phyloP scores from a whole-genome alignment of 805 yeast species.

The Cyberlindnera lachancei region DNA sequence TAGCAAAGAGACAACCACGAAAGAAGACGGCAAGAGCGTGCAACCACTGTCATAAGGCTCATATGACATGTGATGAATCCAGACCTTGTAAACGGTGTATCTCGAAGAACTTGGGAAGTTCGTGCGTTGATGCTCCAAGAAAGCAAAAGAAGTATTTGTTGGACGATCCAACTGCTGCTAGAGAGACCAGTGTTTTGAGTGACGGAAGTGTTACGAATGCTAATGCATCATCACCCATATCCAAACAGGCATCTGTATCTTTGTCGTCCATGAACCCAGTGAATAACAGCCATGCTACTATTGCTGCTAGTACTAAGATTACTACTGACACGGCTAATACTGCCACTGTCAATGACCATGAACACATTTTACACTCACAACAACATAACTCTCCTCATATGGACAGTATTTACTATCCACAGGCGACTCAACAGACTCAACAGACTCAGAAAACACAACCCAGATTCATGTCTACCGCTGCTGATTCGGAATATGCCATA shows the following conservation, averaged over 20 bases:
- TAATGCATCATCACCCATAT: background rate
- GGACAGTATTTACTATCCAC: background rate
- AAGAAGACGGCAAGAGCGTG: conserved; percentile 84
- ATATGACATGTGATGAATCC: conserved; percentile 79
- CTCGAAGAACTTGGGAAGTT: conserved; percentile 52
- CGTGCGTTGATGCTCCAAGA: conserved; percentile 87
- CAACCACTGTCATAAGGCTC: conserved; percentile 83
- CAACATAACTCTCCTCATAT: conserved; percentile 3
- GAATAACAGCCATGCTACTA: too few relatives aligned
- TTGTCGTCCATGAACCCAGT: too few relatives aligned
- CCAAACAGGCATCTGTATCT: background rate
- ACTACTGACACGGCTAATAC: too few relatives aligned
- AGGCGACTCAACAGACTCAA: background rate
- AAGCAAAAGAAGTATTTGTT: conserved; percentile 75
- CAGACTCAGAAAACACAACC: conserved; percentile 14
- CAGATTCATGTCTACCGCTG: conserved; percentile 60
- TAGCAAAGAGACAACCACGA: conserved; percentile 18
- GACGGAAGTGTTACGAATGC: background rate
- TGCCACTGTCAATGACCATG: too few relatives aligned
- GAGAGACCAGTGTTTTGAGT: conserved; percentile 3
- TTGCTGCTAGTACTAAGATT: too few relatives aligned
- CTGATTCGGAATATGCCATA: conserved; percentile 65
- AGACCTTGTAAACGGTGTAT: conserved; percentile 82
- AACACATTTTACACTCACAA: too few relatives aligned
- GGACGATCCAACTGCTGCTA: conserved; percentile 38